Evolutionary conservation across 2,329 filamentous ascomycete species (phyloP), one percentile per base, ranked within the genome.

Genomic region (Ceratocystis albifundus): DNA sequence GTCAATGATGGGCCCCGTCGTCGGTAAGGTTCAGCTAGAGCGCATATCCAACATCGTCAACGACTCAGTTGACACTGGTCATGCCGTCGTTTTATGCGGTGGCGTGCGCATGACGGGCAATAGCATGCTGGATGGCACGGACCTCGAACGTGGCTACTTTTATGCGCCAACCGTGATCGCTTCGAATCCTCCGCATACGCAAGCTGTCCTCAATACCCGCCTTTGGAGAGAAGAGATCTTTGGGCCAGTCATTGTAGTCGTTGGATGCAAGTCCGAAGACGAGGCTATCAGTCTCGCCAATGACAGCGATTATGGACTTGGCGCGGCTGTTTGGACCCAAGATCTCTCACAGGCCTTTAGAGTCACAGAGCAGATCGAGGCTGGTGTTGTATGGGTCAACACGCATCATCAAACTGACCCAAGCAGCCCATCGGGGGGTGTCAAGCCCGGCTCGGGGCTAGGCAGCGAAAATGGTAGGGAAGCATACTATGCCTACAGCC

Each of bases 381-480:
- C 82, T 1, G 84, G 84, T 0, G 84, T 82, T 73, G 82, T 86
- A 0, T 83, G 82, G 70, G 80, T 87, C 66, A 87, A 72, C 76
- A 82, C 67, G 74, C 86, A 89, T 73, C 86, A 89, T 72, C 80
- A 86, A 44, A 89, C 89, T 70, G 87, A 89, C 70, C 86, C 87
- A 0, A 85, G 85, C 70, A 86, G 85, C 67, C 84, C 87, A 0
- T 87, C 87, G 86, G 87, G 87, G 30, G 84, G 86, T 1, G 77
- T 82, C 36, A 84, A 84, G 70, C 77, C 77, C 45, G 79, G 81
- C 1, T 86, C 83, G 69, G 87, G 87, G 0, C 80, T 89, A 0
- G 87, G 87, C 1, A 89, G 86, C 68, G 88, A 90, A 76, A 89
- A 90, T 71, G 87, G 87, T 0, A 70, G 85, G 0, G 87, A 87